phyloP scores from a whole-genome alignment of 1,284 basidiomycete species.

The Erythrobasidium hasegawianum region DNA sequence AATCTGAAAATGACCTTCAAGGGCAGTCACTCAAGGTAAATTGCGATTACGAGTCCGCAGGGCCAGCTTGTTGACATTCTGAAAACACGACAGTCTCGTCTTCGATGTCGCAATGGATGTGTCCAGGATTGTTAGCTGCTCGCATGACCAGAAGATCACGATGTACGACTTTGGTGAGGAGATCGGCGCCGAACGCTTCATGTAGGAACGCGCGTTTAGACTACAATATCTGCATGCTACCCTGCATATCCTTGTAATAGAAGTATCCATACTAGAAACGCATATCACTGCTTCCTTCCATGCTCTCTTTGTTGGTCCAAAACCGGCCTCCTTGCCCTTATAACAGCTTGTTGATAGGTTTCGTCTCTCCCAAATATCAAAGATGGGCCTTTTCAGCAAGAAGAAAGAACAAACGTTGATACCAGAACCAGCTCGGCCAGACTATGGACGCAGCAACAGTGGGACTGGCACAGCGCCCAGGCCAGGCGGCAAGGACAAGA shows the following conservation, averaged over 20 bases:
- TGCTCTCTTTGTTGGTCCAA: not conserved
- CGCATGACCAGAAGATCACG: constrained; percentile 73
- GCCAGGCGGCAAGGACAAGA: constrained; percentile 28
- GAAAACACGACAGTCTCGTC: constrained; percentile 76
- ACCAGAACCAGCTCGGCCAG: constrained; percentile 36
- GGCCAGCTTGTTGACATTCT: too few species aligned
- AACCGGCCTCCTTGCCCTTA: not conserved
- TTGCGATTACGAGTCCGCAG: too few species aligned
- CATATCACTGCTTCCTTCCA: too few species aligned
- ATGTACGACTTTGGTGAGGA: constrained; percentile 67
- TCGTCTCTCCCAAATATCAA: not conserved
- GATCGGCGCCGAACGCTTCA: constrained; percentile 56
- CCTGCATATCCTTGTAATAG: too few species aligned
- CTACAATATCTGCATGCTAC: too few species aligned
- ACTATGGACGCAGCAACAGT: not conserved
- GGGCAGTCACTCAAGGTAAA: constrained; percentile 56
- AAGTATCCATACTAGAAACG: too few species aligned
- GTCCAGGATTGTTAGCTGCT: constrained; percentile 56
- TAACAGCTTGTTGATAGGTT: too few species aligned
- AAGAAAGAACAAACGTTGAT: constrained; percentile 41
- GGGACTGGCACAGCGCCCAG: not conserved
- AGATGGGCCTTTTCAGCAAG: constrained; percentile 41
- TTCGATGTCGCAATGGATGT: constrained; percentile 82
- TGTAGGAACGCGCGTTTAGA: too few species aligned
- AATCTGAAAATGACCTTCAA: constrained; percentile 64